These are phyloP conservation scores for Fallopia convolvulus DNA, from an alignment of 148 eudicot genomes.

Conservation along the genomic window DNA sequence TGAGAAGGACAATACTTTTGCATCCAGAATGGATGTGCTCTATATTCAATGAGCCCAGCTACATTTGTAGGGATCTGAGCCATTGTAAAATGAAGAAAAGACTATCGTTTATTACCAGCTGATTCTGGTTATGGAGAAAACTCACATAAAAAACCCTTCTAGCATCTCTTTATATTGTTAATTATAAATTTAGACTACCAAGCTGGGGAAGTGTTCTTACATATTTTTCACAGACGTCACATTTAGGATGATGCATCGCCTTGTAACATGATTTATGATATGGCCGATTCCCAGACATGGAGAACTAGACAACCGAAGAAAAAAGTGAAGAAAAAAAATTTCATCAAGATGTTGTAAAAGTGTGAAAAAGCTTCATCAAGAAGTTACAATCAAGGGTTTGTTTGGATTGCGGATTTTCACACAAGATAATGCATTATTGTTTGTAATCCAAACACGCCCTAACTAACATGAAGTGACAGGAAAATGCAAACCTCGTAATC, in stretches of 20 bases:
- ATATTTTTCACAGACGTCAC: constrained; percentile 87
- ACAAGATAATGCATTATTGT: no score
- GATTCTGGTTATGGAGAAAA: not conserved
- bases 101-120: not conserved
- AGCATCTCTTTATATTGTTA: not conserved
- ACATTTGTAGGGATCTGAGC: constrained; percentile 17
- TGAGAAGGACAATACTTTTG: constrained; percentile 20
- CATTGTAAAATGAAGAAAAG: not conserved
- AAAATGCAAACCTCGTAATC: constrained; percentile 61
- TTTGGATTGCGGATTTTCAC: no score
- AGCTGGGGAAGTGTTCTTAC: constrained; percentile 31
- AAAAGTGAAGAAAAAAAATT: not conserved
- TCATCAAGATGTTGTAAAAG: not conserved
- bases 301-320: constrained; percentile 37
- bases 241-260: constrained; percentile 77
- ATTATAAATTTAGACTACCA: not conserved
- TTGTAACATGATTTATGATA: constrained; percentile 87
- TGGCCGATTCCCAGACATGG: constrained; percentile 78
- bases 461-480: not conserved
- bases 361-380: no score
- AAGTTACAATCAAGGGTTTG: no score
- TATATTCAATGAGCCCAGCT: constrained; percentile 17
- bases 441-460: no score
- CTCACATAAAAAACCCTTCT: not conserved
- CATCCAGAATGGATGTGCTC: constrained; percentile 18